These are phyloP conservation scores for Hordeum marinum DNA, from an alignment of 176 grass and related monocot genomes.

Conservation along the genomic window DNA sequence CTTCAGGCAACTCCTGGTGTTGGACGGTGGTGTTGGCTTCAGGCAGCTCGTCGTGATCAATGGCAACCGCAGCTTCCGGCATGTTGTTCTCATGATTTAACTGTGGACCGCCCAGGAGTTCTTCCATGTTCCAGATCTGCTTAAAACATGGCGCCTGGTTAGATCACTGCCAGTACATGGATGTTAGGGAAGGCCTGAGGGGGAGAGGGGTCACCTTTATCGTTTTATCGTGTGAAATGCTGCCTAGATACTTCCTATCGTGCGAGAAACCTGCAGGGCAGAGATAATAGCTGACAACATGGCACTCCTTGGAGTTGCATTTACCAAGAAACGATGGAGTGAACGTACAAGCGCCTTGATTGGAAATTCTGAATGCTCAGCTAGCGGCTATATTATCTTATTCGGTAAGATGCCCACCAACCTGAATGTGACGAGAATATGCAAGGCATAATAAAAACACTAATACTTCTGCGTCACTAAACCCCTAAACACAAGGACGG, in stretches of 20 bases:
- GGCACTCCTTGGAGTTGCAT: not conserved
- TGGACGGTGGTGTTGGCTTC: not conserved
- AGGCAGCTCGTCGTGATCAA: not conserved
- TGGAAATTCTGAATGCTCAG: constrained; percentile 94
- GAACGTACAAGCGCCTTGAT: constrained; percentile 71
- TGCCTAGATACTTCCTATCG: constrained; percentile 76
- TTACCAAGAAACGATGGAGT: not conserved
- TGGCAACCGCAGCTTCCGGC: not conserved
- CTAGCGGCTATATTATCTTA: constrained; percentile 84
- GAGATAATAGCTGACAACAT: not conserved
- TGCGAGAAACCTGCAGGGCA: constrained; percentile 60
- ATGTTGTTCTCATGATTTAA: constrained; percentile 14
- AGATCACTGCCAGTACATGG: not conserved
- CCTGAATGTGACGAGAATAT: constrained; percentile 30
- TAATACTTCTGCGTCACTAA: too few relatives aligned
- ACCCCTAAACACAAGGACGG: too few relatives aligned
- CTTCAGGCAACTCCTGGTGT: not conserved
- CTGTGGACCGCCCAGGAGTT: constrained; percentile 54
- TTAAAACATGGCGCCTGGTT: constrained; percentile 15
- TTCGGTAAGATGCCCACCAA: constrained; percentile 88
- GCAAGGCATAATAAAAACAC: not conserved
- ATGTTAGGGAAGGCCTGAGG: not conserved
- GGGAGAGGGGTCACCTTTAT: constrained; percentile 52
- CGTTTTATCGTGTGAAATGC: constrained; percentile 92
- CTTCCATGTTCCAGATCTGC: constrained; percentile 89